phyloP scores from a whole-genome alignment of 179 eudicot genomes.

The Nepenthes alata region DNA sequence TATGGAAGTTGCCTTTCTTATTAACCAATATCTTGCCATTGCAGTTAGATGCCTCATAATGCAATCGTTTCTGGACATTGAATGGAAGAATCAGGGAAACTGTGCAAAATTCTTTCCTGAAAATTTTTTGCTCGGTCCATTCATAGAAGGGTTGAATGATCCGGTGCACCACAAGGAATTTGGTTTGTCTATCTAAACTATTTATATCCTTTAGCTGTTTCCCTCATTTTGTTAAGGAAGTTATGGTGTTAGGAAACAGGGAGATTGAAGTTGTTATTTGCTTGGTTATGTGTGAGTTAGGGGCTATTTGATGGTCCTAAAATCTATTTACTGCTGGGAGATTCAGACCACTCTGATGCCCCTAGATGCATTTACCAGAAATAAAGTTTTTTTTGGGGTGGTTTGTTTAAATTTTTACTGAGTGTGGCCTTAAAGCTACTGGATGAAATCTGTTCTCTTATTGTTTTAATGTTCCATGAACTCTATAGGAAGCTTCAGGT shows the following conservation, averaged over 20 bases:
- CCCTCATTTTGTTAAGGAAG: no score
- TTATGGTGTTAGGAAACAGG: not conserved
- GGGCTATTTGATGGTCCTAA: no score
- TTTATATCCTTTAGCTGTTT: not conserved
- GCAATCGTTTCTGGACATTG: conserved; percentile 84
- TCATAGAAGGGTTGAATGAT: conserved; percentile 80
- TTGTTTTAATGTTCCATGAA: no score
- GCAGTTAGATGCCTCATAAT: conserved; percentile 87
- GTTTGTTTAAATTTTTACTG: no score
- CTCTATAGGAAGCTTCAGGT: no score
- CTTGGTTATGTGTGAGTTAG: not conserved
- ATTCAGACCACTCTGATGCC: no score
- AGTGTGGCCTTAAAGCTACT: no score
- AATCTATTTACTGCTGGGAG: no score
- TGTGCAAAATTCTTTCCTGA: conserved; percentile 47
- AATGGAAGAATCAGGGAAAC: conserved; percentile 57
- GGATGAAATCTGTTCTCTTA: no score
- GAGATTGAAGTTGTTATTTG: not conserved
- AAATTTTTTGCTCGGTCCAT: conserved; percentile 69
- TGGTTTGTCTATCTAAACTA: conserved; percentile 37
- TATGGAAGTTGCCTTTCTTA: not conserved
- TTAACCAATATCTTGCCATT: conserved; percentile 8
- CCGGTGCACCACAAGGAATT: conserved; percentile 97
- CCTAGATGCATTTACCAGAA: no score
- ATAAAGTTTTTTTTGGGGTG: no score